A percentile compares a stretch with the other conserved stretches of the same genome.
phyloP scores from a whole-genome alignment of 2,329 filamentous ascomycete species.

The Aureobasidium sp. region DNA sequence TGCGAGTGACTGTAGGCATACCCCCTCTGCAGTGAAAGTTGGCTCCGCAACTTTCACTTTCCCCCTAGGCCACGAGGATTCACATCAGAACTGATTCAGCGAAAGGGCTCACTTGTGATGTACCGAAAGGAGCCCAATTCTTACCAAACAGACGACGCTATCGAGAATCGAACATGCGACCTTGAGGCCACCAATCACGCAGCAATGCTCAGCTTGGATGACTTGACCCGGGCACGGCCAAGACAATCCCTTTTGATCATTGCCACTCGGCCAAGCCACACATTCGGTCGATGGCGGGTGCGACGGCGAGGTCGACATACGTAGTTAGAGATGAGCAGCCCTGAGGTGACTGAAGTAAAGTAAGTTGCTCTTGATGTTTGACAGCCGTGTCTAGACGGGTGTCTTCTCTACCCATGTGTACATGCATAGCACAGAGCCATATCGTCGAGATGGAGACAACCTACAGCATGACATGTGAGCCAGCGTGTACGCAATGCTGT shows the following conservation, averaged over 20 bases:
- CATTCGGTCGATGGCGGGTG: background rate
- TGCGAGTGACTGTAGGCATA: conserved; percentile 3
- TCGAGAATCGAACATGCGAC: background rate
- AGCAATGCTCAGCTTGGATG: background rate
- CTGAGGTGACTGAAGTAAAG: background rate
- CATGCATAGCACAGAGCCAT: background rate
- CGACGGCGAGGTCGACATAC: background rate
- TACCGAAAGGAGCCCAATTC: background rate
- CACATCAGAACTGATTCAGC: background rate
- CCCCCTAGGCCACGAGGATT: conserved; percentile 7
- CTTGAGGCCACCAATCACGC: background rate
- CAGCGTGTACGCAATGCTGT: background rate
- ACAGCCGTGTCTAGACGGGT: background rate
- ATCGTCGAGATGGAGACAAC: background rate
- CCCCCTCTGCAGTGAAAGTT: background rate
- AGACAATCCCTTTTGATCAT: background rate
- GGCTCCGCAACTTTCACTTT: background rate
- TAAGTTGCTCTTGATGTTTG: background rate
- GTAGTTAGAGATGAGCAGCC: background rate
- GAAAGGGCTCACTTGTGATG: background rate
- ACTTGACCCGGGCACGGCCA: background rate
- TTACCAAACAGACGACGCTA: background rate
- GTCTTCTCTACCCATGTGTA: background rate
- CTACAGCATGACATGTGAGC: background rate
- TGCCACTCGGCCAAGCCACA: background rate